These are phyloP conservation scores for Apiotrichum sp. DNA, from an alignment of 1,284 basidiomycete genomes.

Conservation along the genomic window DNA sequence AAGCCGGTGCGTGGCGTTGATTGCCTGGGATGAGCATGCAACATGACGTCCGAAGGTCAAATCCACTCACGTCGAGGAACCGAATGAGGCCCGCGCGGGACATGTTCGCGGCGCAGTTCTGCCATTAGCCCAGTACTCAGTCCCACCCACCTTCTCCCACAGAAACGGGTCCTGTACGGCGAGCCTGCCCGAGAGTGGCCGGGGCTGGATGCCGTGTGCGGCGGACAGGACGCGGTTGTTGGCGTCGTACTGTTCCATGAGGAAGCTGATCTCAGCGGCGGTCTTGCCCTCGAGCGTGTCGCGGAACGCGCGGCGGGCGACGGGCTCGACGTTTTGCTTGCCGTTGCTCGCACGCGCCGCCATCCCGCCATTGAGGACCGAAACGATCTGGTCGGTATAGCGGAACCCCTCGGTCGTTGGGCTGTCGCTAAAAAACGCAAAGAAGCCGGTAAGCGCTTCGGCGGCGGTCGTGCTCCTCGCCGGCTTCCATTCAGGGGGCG, in stretches of 20 bases:
- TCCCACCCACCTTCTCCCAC: constrained; percentile 40
- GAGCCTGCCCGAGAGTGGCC: too few species aligned
- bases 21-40: not conserved
- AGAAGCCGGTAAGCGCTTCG: constrained; percentile 38
- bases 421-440: constrained; percentile 31
- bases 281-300: not conserved
- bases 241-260: constrained; percentile 7
- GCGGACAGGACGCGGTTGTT: constrained; percentile 4
- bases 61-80: constrained; percentile 8
- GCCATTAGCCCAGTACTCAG: not conserved
- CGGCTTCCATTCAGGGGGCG: constrained; percentile 24
- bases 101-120: constrained; percentile 25
- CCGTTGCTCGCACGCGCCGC: constrained; percentile 7
- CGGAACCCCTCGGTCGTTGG: too few species aligned
- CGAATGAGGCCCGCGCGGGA: constrained; percentile 2
- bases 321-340: not conserved
- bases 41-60: too few species aligned
- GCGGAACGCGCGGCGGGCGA: not conserved
- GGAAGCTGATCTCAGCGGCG: not conserved
- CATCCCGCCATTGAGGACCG: constrained; percentile 35
- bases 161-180: constrained; percentile 48
- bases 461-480: constrained; percentile 22
- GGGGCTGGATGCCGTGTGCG: too few species aligned
- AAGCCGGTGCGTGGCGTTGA: not conserved
- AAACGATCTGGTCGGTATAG: constrained; percentile 24